phyloP scores from a whole-genome alignment of 2,329 filamentous ascomycete species.

The Calonectria ilicicola region DNA sequence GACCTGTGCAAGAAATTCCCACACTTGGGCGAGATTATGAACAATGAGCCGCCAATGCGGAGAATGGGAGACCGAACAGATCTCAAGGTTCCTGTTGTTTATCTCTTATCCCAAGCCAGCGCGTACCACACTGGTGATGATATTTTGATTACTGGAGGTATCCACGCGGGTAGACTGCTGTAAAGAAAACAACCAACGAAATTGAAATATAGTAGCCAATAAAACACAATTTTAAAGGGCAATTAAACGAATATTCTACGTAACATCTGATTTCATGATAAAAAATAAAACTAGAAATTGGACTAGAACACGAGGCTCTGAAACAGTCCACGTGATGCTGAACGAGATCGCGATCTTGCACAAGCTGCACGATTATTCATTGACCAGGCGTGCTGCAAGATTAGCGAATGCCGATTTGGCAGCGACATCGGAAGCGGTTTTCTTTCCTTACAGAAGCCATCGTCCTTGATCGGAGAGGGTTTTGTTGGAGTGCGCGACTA shows the following conservation, averaged over 20 bases:
- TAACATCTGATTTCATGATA: too few species aligned
- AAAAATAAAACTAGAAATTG: neutral
- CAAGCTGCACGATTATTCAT: neutral
- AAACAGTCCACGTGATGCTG: neutral
- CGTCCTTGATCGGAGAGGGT: neutral
- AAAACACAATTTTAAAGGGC: neutral
- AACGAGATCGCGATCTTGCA: neutral
- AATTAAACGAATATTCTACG: neutral
- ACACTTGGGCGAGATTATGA: conserved; percentile 49
- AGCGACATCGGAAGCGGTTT: conserved; percentile 15
- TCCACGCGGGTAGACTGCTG: conserved; percentile 43
- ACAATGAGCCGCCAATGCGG: conserved; percentile 53
- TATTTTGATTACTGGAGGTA: conserved; percentile 51
- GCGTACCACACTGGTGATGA: conserved; percentile 56
- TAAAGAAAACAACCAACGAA: neutral
- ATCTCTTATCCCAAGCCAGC: conserved; percentile 53
- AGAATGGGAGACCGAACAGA: conserved; percentile 53
- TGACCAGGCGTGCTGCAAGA: neutral
- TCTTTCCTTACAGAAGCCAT: neutral
- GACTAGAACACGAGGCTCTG: neutral
- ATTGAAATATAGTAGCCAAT: neutral
- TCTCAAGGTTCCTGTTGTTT: conserved; percentile 54
- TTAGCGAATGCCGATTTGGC: neutral
- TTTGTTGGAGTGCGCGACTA: neutral
- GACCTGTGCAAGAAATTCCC: conserved; percentile 43